phyloP scores from a whole-genome alignment of 306 rosid genomes.

The Casuarina glauca region DNA sequence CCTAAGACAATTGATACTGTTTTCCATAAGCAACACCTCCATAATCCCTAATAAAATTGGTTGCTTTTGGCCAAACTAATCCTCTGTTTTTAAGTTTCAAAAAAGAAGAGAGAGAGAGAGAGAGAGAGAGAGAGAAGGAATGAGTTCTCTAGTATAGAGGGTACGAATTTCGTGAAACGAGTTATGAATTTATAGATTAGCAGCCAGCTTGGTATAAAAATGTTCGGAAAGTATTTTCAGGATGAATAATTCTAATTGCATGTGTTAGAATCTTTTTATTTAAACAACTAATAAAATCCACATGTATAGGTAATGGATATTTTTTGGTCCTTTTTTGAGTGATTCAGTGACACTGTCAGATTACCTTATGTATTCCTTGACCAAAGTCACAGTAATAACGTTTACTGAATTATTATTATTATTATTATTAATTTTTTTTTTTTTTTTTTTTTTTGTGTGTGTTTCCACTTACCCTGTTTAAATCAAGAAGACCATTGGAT shows the following conservation, averaged over 20 bases:
- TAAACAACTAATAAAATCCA: not conserved
- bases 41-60: not conserved
- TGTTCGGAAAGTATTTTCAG: not conserved
- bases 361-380: not conserved
- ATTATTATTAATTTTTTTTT: not conserved
- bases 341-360: not conserved
- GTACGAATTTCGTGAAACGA: constrained; percentile 28
- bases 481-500: not conserved
- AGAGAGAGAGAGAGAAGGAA: not conserved
- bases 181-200: constrained; percentile 9
- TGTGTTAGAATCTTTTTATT: not conserved
- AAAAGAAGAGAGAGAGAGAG: not conserved
- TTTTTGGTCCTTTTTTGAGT: not conserved
- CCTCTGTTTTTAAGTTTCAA: not conserved
- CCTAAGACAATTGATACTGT: not conserved
- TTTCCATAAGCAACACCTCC: not conserved
- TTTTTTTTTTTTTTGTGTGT: not conserved
- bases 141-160: not conserved
- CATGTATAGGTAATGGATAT: not conserved
- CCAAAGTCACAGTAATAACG: not conserved
- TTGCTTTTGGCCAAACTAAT: not conserved
- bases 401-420: not conserved
- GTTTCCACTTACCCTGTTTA: not conserved
- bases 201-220: constrained; percentile 3
- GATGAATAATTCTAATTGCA: constrained; percentile 2